Evolutionary conservation across 2,329 filamentous ascomycete species (phyloP), one percentile per base, ranked within the genome.

Genomic region (Microsporum audouinii): DNA sequence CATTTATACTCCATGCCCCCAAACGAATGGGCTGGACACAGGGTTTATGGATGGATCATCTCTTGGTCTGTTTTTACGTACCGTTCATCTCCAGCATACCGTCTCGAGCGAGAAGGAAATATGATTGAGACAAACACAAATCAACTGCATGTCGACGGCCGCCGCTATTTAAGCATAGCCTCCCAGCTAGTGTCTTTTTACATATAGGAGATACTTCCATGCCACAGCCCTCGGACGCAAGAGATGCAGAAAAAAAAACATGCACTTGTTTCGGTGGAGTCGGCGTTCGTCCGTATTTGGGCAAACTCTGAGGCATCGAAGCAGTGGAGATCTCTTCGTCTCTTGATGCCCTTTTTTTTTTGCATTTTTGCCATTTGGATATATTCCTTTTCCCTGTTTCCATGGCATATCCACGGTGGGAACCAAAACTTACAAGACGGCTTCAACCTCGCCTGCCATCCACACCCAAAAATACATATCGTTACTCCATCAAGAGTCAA

Each of bases 241-340:
- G 45, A 49, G 12, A 49, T 49, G 29, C 49, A 8, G 47, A 53
- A 34, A 51, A 14, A 12, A 31, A 5, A 23, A 14, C 10, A 36
- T 17, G 3, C 4, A 1, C 31, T 53, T 36, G 49, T 36, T 55
- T 34, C 49, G 49, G 33, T 55, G 49, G 49, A 55, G 49, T 55
- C 49, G 49, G 49, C 33, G 49, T 55, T 55, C 29, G 33, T 55
- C 49, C 49, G 49, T 34, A 55, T 55, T 36, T 29, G 33, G 29
- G 49, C 49, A 36, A 55, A 55, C 49, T 10, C 31, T 34, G 33
- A 36, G 17, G 29, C 49, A 36, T 55, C 49, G 49, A 55, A 36
- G 49, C 49, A 55, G 49, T 55, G 49, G 49, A 55, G 49, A 55
- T 55, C 49, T 36, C 49, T 34, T 29, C 31, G 10, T 55, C 31